phyloP scores from a whole-genome alignment of 2,329 filamentous ascomycete genomes.

The Cladophialophora bantiana region DNA sequence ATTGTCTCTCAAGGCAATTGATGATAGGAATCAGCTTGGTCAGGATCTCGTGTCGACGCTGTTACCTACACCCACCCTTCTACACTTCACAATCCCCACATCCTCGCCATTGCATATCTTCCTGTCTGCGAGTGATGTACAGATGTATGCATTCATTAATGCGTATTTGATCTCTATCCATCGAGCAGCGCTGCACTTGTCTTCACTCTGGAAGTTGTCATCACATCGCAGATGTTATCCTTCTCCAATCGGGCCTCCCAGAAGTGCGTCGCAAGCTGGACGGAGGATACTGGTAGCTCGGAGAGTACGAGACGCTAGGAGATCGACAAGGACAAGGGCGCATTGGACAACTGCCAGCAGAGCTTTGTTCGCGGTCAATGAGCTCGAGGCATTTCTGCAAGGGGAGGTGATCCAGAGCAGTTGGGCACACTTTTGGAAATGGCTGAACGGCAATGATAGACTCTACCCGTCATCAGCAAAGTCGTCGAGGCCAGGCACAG shows the following conservation, averaged over 20 bases:
- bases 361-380: constrained; percentile 85
- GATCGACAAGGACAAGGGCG: constrained; percentile 74
- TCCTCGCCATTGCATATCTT: constrained; percentile 86
- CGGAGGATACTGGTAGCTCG: constrained; percentile 66
- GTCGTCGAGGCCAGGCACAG: constrained; percentile 50
- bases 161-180: constrained; percentile 86
- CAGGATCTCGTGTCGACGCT: constrained; percentile 51
- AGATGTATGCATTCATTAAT: constrained; percentile 83
- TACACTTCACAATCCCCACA: constrained; percentile 76
- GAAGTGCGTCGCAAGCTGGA: constrained; percentile 67
- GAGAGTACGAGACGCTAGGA: constrained; percentile 67
- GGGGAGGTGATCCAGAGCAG: constrained; percentile 83
- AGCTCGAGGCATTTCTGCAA: constrained; percentile 87
- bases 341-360: constrained; percentile 91
- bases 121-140: constrained; percentile 75
- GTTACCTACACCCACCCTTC: constrained; percentile 74
- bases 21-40: constrained; percentile 51
- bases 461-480: constrained; percentile 39
- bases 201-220: constrained; percentile 85
- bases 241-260: constrained; percentile 69
- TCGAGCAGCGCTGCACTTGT: constrained; percentile 82
- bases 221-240: constrained; percentile 79
- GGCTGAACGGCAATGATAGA: constrained; percentile 65
- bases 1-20: constrained; percentile 69
- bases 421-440: constrained; percentile 79